Base-by-base conservation (phyloP, 1,139 yeast genomes). In the Diutina rugosa region DNA sequence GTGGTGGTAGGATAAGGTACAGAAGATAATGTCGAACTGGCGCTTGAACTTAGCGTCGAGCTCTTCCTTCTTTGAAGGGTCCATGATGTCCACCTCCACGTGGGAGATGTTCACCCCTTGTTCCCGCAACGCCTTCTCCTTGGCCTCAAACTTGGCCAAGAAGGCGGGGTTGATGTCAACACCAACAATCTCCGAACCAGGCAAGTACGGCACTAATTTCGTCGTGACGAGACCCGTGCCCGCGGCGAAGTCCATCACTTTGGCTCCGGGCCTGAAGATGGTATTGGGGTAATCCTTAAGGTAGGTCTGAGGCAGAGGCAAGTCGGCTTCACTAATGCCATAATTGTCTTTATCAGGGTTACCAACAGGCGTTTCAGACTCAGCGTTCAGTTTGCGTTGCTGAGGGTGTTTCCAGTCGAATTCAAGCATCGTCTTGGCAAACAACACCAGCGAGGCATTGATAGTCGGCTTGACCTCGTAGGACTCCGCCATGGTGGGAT, bases 1-100 rank as follows among this genome's bases (percentile, higher is more conserved):
- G 59, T 76, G 80, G 61, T 76, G 80, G 61, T 70, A 75, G 0
- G 78, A 65, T 30, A 74, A 61, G 1, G 78, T 71, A 58, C 77
- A 73, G 2, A 66, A 60, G 26, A 75, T 66, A 38, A 68, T 62
- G 61, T 76, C 79, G 59, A 71, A 72, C 9, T 63, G 46, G 54
- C 7, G 60, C 58, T 10, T 57, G 63, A 49, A 68, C 8, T 52
- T 54, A 16, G 62, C 56, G 32, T 61, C 64, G 2, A 56, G 51
- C 4, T 57, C 54, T 3, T 61, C 59, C 57, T 70, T 73, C 41
- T 74, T 57, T 8, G 74, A 64, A 58, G 74, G 79, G 57, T 49
- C 53, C 53, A 49, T 49, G 28, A 49, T 49, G 32, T 49, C 53
- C 16, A 29, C 32, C 16, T 49, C 44, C 2, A 3, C 32, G 7